Percentiles rank a stretch among this genome's conserved stretches.
Conservation (phyloP, 768 basidiomycete species). For the Amanita thiersii region DNA sequence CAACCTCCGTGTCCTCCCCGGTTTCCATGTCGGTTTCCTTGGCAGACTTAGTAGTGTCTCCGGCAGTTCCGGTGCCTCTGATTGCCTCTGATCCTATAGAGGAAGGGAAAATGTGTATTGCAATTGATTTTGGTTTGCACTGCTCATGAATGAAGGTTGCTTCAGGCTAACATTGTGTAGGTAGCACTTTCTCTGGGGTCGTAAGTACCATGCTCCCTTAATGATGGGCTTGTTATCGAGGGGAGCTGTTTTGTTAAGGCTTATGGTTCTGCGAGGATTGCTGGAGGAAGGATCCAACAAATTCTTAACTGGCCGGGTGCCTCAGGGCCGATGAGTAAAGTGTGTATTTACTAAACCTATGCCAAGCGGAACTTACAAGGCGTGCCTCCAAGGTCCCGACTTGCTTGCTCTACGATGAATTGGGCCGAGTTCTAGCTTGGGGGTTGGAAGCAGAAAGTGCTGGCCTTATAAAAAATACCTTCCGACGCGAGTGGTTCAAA, state of each 20-base stretch:
- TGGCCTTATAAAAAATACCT: constrained; percentile 54
- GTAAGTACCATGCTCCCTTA: constrained; percentile 38
- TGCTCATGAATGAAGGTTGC: background rate
- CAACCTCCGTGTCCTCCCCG: constrained; percentile 21
- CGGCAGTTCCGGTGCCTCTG: constrained; percentile 15
- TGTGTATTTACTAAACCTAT: no score
- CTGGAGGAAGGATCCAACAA: constrained; percentile 73
- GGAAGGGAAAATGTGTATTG: constrained; percentile 75
- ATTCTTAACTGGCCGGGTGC: constrained; percentile 84
- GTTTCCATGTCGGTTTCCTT: constrained; percentile 15
- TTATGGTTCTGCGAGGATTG: constrained; percentile 79
- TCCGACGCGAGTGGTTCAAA: constrained; percentile 66
- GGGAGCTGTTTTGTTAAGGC: constrained; percentile 36
- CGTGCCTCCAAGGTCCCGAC: constrained; percentile 82
- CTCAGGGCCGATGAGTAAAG: constrained; percentile 81
- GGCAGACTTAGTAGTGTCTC: no score
- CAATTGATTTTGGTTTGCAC: constrained; percentile 72
- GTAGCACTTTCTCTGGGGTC: constrained; percentile 84
- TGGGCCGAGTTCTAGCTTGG: constrained; percentile 73
- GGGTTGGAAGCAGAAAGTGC: constrained; percentile 84
- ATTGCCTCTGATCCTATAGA: constrained; percentile 25
- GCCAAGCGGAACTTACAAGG: no score
- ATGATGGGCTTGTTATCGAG: constrained; percentile 6
- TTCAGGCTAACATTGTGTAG: constrained; percentile 26
- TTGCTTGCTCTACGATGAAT: constrained; percentile 73